Evolutionary conservation across 2,329 filamentous ascomycete species (phyloP).

Genomic region (Mycosphaerella sp.): DNA sequence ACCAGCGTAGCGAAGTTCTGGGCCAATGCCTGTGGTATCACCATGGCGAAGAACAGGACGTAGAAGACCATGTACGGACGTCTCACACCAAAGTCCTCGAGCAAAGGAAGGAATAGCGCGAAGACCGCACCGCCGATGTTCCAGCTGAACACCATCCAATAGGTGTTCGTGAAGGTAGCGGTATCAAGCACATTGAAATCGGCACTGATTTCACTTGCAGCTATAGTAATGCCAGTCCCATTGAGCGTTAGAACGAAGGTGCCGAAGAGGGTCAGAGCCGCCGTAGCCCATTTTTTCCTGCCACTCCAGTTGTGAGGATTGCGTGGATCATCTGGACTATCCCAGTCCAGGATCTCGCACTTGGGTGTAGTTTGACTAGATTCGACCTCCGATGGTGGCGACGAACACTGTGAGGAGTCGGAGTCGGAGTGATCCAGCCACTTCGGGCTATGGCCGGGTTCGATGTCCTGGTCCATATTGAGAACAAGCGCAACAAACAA

Average conservation of each 20-base stretch:
- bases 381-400: not conserved
- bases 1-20: conserved; percentile 37
- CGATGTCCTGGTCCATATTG: conserved; percentile 6
- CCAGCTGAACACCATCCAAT: conserved; percentile 37
- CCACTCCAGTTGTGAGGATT: conserved; percentile 35
- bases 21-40: conserved; percentile 38
- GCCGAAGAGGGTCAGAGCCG: conserved; percentile 29
- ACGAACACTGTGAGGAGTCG: not conserved
- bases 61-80: conserved; percentile 31
- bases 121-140: conserved; percentile 35
- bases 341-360: conserved; percentile 42
- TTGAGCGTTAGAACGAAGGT: conserved; percentile 35
- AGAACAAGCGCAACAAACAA: not conserved
- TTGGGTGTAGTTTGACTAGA: not conserved
- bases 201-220: conserved; percentile 31
- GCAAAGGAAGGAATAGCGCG: conserved; percentile 35
- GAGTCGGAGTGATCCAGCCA: conserved; percentile 8
- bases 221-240: conserved; percentile 36
- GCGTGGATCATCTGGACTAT: conserved; percentile 43
- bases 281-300: conserved; percentile 33
- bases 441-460: not conserved
- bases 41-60: conserved; percentile 34
- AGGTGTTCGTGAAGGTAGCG: conserved; percentile 35
- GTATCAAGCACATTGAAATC: conserved; percentile 34
- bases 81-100: conserved; percentile 36